Conservation (phyloP, 2,329 filamentous ascomycete genomes). For the Microsporum audouinii region DNA sequence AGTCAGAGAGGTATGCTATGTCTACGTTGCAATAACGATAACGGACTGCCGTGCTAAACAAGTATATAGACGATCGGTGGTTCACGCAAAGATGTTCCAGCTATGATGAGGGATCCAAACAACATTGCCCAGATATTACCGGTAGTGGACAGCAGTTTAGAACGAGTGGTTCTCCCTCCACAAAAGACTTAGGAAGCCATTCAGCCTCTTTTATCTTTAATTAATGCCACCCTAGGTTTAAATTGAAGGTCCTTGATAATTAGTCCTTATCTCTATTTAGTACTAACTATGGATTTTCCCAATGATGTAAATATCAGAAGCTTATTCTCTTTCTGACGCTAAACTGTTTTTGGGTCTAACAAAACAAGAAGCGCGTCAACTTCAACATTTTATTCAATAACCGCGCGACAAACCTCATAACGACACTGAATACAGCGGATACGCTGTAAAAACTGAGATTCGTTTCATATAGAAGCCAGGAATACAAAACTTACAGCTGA, state of each 20-base stretch:
- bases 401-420: not conserved
- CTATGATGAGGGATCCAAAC: conserved; percentile 70
- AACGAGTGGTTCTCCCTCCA: conserved; percentile 28
- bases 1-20: conserved; percentile 53
- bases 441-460: not conserved
- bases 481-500: not conserved
- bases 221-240: not conserved
- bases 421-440: not conserved
- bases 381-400: not conserved
- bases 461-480: not conserved
- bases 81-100: conserved; percentile 59
- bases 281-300: not conserved
- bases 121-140: conserved; percentile 58
- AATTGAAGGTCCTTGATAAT: not conserved
- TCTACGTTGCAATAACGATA: not conserved
- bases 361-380: conserved; percentile 3
- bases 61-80: conserved; percentile 40
- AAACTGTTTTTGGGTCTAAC: not conserved
- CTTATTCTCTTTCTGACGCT: not conserved
- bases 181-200: not conserved
- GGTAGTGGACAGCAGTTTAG: conserved; percentile 56
- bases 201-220: not conserved
- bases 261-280: not conserved
- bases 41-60: not conserved
- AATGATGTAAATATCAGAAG: not conserved